Base-by-base conservation (phyloP, 2,329 filamentous ascomycete species). In the Fonsecaea erecta region DNA sequence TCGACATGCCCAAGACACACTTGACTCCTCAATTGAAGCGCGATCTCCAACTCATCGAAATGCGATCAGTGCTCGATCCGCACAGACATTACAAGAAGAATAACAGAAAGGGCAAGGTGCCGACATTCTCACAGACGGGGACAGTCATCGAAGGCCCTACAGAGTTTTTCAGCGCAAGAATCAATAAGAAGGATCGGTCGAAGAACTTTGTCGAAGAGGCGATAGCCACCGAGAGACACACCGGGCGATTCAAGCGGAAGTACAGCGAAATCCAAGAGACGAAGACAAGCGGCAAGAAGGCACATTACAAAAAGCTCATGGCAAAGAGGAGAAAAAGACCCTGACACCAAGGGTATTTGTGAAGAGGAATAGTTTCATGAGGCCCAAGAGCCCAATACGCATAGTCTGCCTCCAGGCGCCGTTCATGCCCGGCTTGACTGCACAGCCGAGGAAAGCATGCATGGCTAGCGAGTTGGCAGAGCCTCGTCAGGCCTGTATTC, bases 71-170 rank as follows among this genome's bases (percentile, higher is more conserved):
- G 21, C 83, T 98, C 24, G 94, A 98, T 71, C 89, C 93, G 0
- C 94, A 98, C 76, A 85, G 90, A 56, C 90, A 94, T 74, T 96
- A 96, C 83, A 96, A 94, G 77, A 98, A 97, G 77, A 85, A 81
- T 57, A 84, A 87, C 62, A 62, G 69, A n/a, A 93, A 90, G 75
- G 83, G 85, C 64, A 82, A 86, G 66, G 79, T 90, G 0, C 95
- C 95, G 0, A 88, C 92, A 67, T 98, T 90, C 75, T 96, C 91
- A 21, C 92, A 96, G 73, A 87, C 97, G 30, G 95, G 94, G 63
- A 94, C 91, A 5, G 87, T 99, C 65, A 85, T 97, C 62, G 90
- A 96, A 73, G 93, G 93, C 0, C 89, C 93, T 1, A 93, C 92
- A 0, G 94, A 98, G 74, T 97, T 89, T 79, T 92, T 89, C 81